Evolutionary conservation across 306 rosid species (phyloP).

Genomic region (Dalbergia oliveri): DNA sequence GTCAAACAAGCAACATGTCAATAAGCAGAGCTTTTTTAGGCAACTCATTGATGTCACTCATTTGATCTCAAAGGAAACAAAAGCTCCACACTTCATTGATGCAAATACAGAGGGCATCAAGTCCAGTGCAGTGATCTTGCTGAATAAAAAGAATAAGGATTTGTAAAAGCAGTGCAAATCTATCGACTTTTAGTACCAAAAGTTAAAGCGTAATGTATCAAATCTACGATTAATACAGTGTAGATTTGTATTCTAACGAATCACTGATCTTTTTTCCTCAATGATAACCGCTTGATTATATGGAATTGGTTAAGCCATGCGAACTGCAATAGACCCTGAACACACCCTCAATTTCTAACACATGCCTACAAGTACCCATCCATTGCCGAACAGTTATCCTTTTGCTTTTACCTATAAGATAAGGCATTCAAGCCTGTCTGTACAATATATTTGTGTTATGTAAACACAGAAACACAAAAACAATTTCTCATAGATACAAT

Average conservation of each 20-base stretch:
- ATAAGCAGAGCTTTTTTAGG: too few relatives aligned
- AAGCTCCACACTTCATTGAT: too few relatives aligned
- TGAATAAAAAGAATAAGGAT: too few relatives aligned
- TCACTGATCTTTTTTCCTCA: not conserved
- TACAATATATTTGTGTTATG: constrained; percentile 50
- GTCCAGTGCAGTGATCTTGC: too few relatives aligned
- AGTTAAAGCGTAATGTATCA: not conserved
- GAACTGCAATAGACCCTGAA: not conserved
- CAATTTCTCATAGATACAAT: constrained; percentile 43
- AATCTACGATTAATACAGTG: not conserved
- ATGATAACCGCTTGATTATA: not conserved
- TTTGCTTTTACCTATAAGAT: not conserved
- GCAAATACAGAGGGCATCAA: too few relatives aligned
- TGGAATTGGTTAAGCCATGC: not conserved
- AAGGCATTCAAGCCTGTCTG: constrained; percentile 55
- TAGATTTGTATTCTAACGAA: not conserved
- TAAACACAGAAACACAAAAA: constrained; percentile 20
- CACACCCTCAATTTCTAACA: not conserved
- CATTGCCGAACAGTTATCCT: constrained; percentile 27
- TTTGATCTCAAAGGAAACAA: too few relatives aligned
- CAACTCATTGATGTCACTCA: too few relatives aligned
- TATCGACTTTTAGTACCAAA: not conserved
- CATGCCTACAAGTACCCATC: not conserved
- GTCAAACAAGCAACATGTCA: too few relatives aligned
- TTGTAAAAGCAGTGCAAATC: not conserved